Percentiles rank a stretch among this genome's conserved stretches.
These are phyloP conservation scores for Eucalyptus tenuipes DNA, from an alignment of 345 rosid genomes.

Conservation along the genomic window DNA sequence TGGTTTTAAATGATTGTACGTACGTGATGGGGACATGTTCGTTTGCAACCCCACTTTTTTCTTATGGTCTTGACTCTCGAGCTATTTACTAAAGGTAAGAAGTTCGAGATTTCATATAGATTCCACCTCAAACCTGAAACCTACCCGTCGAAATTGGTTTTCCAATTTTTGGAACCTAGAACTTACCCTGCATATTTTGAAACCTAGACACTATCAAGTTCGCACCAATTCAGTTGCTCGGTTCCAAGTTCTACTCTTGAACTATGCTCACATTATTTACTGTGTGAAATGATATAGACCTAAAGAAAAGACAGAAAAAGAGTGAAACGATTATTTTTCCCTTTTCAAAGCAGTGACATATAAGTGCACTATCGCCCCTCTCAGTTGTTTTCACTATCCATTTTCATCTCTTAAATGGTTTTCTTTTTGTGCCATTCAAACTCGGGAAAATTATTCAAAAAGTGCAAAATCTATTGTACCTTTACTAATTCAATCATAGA, in stretches of 20 bases:
- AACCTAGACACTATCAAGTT: too few species aligned
- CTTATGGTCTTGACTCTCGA: not conserved
- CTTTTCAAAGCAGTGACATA: not conserved
- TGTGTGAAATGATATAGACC: too few species aligned
- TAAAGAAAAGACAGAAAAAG: not conserved
- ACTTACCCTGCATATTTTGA: too few species aligned
- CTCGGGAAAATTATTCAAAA: not conserved
- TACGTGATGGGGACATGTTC: not conserved
- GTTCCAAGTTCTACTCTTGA: too few species aligned
- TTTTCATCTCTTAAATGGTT: not conserved
- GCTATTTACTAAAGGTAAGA: not conserved
- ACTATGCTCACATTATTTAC: too few species aligned
- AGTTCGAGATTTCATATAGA: too few species aligned
- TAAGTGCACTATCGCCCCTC: not conserved
- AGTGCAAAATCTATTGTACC: too few species aligned
- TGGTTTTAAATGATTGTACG: not conserved
- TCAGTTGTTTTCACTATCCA: not conserved
- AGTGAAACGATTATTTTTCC: not conserved
- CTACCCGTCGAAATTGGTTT: fast-evolving
- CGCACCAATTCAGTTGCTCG: too few species aligned
- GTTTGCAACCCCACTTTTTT: not conserved
- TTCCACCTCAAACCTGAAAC: too few species aligned
- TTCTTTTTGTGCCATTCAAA: not conserved
- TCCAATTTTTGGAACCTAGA: too few species aligned
- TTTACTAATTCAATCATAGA: too few species aligned